Base-by-base conservation (phyloP, 805 yeast species). In the Candida manassasensis region DNA sequence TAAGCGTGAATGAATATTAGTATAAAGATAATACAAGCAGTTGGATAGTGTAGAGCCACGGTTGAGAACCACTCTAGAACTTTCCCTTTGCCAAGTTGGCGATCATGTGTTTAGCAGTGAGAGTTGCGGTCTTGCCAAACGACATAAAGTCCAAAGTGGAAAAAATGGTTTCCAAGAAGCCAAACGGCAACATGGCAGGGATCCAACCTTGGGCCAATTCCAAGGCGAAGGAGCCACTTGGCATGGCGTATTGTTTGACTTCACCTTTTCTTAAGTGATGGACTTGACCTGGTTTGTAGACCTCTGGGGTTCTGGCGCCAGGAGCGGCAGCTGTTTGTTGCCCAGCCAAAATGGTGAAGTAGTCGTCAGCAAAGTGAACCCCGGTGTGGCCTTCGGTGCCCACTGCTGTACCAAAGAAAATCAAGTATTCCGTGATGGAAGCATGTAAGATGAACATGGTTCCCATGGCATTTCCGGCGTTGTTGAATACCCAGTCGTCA, bases 201-300 rank as follows among this genome's bases (percentile, higher is more conserved):
- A 93, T 86, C 95, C 96, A 93, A 41, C 98, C 98, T 67, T 90
- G 97, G 6, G 98, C 98, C 52, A 90, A 72, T 59, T 93, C 98
- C 45, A 93, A 67, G 8, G 98, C 96, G 61, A 80, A 93, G 0
- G 84, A 71, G 24, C 83, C 95, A 19, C 75, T 59, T 2, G 85
- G 82, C 95, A 93, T 86, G 18, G 78, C 48, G 59, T 93, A 93
- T 63, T 93, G 98, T 63, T 85, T 87, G 48, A 77, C 75, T 29
- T 57, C 44, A 22, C 96, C 96, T 55, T 76, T 82, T 27, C 51
- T 57, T 56, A 90, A 70, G 55, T 82, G 90, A 58, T 93, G 94
- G 44, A 77, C 79, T 52, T 84, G 86, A 32, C 98, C 98, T 2
- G 98, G 95, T 13, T 55, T 53, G 62, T 85, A 93, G n/a, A 78